Percentiles rank a stretch among this genome's conserved stretches.
Conservation (phyloP, 768 basidiomycete genomes). For the Boletus rubroflammeus region DNA sequence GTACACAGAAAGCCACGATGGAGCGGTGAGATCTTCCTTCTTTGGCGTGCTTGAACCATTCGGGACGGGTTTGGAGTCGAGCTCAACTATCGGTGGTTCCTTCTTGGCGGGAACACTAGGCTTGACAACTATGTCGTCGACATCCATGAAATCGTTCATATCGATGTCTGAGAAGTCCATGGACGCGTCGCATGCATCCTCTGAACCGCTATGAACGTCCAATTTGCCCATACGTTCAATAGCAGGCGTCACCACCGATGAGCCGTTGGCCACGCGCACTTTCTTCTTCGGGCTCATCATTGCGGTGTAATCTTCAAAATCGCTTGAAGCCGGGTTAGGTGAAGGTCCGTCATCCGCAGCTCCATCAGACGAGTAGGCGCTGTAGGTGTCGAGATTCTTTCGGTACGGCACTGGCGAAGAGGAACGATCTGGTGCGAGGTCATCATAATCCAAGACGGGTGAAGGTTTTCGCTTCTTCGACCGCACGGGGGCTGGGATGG, state of each 20-base stretch:
- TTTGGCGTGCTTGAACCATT: slow-evolving; percentile 28
- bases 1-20: slow-evolving; percentile 73
- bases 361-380: slow-evolving; percentile 36
- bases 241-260: slow-evolving; percentile 48
- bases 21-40: slow-evolving; percentile 45
- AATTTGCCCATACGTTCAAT: slow-evolving; percentile 56
- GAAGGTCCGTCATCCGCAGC: slow-evolving; percentile 21
- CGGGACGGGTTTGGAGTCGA: slow-evolving; percentile 15
- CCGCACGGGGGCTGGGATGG: slow-evolving; percentile 34
- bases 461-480: slow-evolving; percentile 70
- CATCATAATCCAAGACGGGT: slow-evolving; percentile 40
- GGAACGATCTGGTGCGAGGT: slow-evolving; percentile 23
- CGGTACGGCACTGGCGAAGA: slow-evolving; percentile 42
- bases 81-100: not conserved
- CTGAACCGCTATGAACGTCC: slow-evolving; percentile 52
- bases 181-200: slow-evolving; percentile 47
- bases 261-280: slow-evolving; percentile 40
- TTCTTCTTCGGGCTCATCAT: slow-evolving; percentile 71
- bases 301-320: slow-evolving; percentile 46
- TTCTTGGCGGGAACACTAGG: slow-evolving; percentile 33
- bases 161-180: slow-evolving; percentile 55
- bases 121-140: slow-evolving; percentile 52
- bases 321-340: slow-evolving; percentile 39
- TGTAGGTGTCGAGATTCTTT: slow-evolving; percentile 30
- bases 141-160: slow-evolving; percentile 54